Conservation (phyloP, 768 basidiomycete species). For the Sarcodon aspratus region DNA sequence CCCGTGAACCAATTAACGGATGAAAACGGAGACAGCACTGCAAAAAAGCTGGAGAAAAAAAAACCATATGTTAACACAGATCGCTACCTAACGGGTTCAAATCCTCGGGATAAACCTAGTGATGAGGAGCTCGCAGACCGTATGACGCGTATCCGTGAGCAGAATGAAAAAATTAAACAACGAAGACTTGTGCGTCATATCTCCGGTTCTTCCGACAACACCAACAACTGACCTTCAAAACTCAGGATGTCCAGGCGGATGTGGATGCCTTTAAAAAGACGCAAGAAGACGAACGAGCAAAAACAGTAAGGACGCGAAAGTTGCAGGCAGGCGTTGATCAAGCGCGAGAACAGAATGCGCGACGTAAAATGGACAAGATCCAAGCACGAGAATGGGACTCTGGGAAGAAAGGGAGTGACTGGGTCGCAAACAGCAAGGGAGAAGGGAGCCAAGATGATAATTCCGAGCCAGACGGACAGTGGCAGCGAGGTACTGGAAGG, state of each 20-base stretch:
- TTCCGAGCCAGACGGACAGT: too few relatives aligned
- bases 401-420: conserved; percentile 35
- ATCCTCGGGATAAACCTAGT: conserved; percentile 38
- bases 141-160: conserved; percentile 58
- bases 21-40: neutral
- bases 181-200: conserved; percentile 38
- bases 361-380: conserved; percentile 72
- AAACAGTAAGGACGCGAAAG: conserved; percentile 44
- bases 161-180: conserved; percentile 72
- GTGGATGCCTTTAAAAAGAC: conserved; percentile 68
- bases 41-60: conserved; percentile 33
- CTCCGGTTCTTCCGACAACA: neutral
- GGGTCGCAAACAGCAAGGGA: neutral
- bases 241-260: conserved; percentile 70
- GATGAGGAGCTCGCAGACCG: conserved; percentile 58
- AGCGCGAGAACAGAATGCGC: conserved; percentile 69
- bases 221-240: conserved; percentile 2
- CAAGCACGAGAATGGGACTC: conserved; percentile 80
- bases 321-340: conserved; percentile 60
- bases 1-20: neutral
- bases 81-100: conserved; percentile 64
- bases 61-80: conserved; percentile 75
- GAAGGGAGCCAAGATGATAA: neutral
- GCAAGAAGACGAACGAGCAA: conserved; percentile 52
- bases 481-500: too few relatives aligned